Base-by-base conservation (phyloP, 2,329 filamentous ascomycete species). In the Trichoderma simmonsii region DNA sequence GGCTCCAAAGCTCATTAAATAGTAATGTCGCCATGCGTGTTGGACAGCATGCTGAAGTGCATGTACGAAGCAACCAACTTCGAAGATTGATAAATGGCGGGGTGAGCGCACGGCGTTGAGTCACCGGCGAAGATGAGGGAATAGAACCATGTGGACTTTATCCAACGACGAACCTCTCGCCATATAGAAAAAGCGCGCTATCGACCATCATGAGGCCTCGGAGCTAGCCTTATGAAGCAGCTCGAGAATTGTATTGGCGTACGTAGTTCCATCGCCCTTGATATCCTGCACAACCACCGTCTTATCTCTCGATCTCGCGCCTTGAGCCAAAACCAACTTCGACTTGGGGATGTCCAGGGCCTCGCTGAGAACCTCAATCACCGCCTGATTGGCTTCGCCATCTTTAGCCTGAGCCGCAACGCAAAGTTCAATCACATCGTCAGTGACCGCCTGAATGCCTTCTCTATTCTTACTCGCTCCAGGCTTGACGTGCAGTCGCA, bases 321-420 rank as follows among this genome's bases (percentile, higher is more conserved):
- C 91, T 18, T 88, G 88, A 14, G 86, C 85, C 54, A 93, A 86
- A 57, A 87, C 83, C 1, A 93, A 80, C 73, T 89, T 85, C 1
- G 91, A 90, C 77, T 91, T 92, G 34, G 91, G 87, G 7, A 91
- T 82, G 2, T 84, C 83, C 3, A 93, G 83, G 6, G 85, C 84
- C 77, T 88, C 82, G 74, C 90, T 90, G 70, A 94, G 81, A 5
- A 93, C 81, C 48, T 86, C 83, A 63, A 89, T 81, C 3, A 92
- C 89, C 5, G 91, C 91, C 77, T 87, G 87, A 77, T 93, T 93
- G 6, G 91, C 88, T 77, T 92, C 89, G 15, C 91, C 90, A 15
- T 93, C 89, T 73, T 86, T 85, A 12, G 91, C 85, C 74, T 87
- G 89, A 0, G 90, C 91, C 0, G 90, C 82, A 3, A 93, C 91